Percentiles rank a stretch among this genome's conserved stretches.
These are phyloP conservation scores for Sarocladiaceae sp. DNA, from an alignment of 2,329 filamentous ascomycete species.

Conservation along the genomic window DNA sequence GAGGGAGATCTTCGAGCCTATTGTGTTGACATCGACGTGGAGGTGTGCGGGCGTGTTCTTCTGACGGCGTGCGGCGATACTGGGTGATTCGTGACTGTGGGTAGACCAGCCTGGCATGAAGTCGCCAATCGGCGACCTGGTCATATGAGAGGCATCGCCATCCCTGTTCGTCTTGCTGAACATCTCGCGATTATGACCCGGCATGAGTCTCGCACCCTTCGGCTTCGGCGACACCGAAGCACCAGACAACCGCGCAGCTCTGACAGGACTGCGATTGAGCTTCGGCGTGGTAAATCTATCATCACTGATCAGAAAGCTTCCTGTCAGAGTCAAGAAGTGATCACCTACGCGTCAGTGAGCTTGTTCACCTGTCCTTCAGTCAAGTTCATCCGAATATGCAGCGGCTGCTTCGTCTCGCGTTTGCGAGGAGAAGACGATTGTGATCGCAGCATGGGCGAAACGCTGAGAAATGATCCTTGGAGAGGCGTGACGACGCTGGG, in stretches of 20 bases:
- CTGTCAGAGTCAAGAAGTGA: too few relatives aligned
- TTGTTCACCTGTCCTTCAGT: constrained; percentile 46
- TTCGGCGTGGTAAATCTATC: constrained; percentile 25
- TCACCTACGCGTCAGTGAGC: constrained; percentile 39
- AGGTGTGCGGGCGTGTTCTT: constrained; percentile 22
- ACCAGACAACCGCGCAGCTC: neutral
- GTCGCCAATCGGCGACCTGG: constrained; percentile 26
- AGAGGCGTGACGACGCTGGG: constrained; percentile 25
- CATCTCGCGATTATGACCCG: neutral
- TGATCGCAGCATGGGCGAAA: constrained; percentile 25
- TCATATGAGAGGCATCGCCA: constrained; percentile 11
- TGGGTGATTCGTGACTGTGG: constrained; percentile 11
- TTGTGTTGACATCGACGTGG: constrained; percentile 15
- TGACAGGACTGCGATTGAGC: constrained; percentile 1
- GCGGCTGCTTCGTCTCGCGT: constrained; percentile 28
- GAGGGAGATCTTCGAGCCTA: neutral
- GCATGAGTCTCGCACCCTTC: constrained; percentile 6
- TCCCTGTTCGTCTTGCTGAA: neutral
- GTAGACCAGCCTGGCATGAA: constrained; percentile 22
- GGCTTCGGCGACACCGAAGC: neutral
- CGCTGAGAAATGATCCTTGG: constrained; percentile 22
- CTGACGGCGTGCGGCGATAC: constrained; percentile 26
- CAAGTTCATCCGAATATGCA: constrained; percentile 44
- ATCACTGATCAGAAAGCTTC: too few relatives aligned
- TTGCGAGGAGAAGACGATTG: constrained; percentile 32